A percentile compares a stretch with the other conserved stretches of the same genome.
These are phyloP conservation scores for Dictyostelium purpureum DNA, from an alignment of 78 protist genomes.

Conservation along the genomic window DNA sequence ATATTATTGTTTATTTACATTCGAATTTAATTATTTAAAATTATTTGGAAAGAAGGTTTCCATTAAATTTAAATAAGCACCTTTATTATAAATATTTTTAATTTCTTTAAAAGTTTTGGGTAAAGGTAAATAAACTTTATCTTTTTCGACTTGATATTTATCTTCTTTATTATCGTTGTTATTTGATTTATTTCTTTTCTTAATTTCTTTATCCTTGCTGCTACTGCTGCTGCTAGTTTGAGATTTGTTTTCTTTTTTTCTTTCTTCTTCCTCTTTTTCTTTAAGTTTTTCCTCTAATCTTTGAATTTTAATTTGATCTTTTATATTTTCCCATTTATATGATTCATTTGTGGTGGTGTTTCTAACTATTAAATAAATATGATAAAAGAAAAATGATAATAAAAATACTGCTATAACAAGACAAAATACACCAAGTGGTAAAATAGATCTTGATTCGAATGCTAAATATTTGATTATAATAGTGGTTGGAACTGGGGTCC, in stretches of 20 bases:
- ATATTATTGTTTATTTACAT: too few relatives aligned
- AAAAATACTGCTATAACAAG: constrained; percentile 63
- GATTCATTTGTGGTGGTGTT: constrained; percentile 70
- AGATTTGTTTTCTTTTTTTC: neutral
- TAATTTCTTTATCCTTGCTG: neutral
- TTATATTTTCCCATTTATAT: constrained; percentile 64
- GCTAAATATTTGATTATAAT: constrained; percentile 36
- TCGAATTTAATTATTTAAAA: too few relatives aligned
- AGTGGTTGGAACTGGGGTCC: constrained; percentile 33
- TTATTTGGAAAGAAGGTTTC: constrained; percentile 29
- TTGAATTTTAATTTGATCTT: constrained; percentile 42
- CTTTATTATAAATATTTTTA: constrained; percentile 39
- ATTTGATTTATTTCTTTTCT: neutral
- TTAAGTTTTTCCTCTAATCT: constrained; percentile 9
- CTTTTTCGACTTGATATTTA: neutral
- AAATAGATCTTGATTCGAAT: constrained; percentile 29
- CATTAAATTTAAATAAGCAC: neutral
- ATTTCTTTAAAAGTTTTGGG: constrained; percentile 36
- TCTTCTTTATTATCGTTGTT: neutral
- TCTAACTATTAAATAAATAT: constrained; percentile 23
- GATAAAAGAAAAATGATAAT: constrained; percentile 57
- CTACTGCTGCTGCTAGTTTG: neutral
- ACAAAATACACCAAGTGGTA: constrained; percentile 75
- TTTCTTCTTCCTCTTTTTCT: neutral
- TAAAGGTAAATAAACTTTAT: constrained; percentile 18